These are phyloP conservation scores for Talaromyces wortmannii DNA, from an alignment of 495 filamentous ascomycete species.

Conservation along the genomic window DNA sequence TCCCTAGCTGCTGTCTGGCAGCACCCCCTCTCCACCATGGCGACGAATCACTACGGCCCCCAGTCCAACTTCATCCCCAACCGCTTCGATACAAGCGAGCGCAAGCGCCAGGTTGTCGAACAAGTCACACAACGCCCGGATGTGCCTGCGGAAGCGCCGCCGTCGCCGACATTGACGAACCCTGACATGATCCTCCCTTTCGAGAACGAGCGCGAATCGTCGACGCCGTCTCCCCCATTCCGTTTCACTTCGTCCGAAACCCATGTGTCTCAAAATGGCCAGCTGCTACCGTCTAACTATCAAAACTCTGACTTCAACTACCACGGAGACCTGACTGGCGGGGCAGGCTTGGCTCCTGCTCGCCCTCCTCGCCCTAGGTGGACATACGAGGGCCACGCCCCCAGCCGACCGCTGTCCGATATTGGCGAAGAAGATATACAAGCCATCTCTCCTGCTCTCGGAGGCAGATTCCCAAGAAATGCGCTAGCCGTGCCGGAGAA, in stretches of 20 bases:
- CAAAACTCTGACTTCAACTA: neutral
- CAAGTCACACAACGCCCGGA: neutral
- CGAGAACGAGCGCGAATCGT: constrained; percentile 50
- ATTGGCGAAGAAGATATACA: constrained; percentile 55
- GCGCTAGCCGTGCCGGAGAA: neutral
- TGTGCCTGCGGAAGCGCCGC: constrained; percentile 17
- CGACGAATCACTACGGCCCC: neutral
- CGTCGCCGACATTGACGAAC: constrained; percentile 84
- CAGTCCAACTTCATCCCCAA: constrained; percentile 5
- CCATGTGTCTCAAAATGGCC: neutral
- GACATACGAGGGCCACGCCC: constrained; percentile 46
- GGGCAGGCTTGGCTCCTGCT: constrained; percentile 9
- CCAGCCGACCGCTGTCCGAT: constrained; percentile 61
- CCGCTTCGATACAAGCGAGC: constrained; percentile 3
- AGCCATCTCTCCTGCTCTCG: constrained; percentile 19
- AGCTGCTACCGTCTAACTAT: neutral
- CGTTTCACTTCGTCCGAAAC: neutral
- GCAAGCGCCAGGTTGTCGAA: neutral
- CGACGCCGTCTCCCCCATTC: constrained; percentile 40
- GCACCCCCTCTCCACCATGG: neutral
- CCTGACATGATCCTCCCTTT: constrained; percentile 88
- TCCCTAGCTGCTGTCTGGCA: neutral
- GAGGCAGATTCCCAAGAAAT: constrained; percentile 2
- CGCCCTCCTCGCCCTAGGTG: constrained; percentile 36
- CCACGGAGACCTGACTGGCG: constrained; percentile 14